A percentile compares a stretch with the other conserved stretches of the same genome.
Conservation (phyloP, 306 rosid genomes). For the Cicer arietinum region DNA sequence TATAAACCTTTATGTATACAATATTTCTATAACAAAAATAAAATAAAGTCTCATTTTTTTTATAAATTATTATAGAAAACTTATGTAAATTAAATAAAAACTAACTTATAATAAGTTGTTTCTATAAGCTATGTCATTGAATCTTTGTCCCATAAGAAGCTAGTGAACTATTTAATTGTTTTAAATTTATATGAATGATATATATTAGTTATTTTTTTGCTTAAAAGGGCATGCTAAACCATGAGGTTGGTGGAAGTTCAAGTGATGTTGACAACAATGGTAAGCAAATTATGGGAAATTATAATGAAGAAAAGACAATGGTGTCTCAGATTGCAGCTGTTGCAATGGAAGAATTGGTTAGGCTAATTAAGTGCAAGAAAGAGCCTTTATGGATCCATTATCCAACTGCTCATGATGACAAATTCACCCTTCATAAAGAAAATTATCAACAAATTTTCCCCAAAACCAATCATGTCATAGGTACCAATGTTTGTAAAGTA, state of each 20-base stretch:
- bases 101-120: too few species aligned
- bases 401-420: background rate
- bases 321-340: conserved; percentile 50
- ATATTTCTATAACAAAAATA: too few species aligned
- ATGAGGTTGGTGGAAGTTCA: conserved; percentile 10
- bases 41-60: too few species aligned
- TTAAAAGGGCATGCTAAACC: conserved; percentile 5
- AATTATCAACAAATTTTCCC: conserved; percentile 58
- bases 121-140: too few species aligned
- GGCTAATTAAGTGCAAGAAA: conserved; percentile 40
- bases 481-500: conserved; percentile 48
- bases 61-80: too few species aligned
- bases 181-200: background rate
- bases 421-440: conserved; percentile 45
- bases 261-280: background rate
- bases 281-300: background rate
- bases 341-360: conserved; percentile 60
- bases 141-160: too few species aligned
- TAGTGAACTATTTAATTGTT: conserved; percentile 16
- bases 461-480: conserved; percentile 43
- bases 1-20: too few species aligned
- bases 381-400: conserved; percentile 64
- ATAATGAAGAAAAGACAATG: conserved; percentile 44
- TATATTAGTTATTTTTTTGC: too few species aligned
- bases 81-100: too few species aligned